Base-by-base conservation (phyloP, 179 eudicot species). In the Camellia oleifera region DNA sequence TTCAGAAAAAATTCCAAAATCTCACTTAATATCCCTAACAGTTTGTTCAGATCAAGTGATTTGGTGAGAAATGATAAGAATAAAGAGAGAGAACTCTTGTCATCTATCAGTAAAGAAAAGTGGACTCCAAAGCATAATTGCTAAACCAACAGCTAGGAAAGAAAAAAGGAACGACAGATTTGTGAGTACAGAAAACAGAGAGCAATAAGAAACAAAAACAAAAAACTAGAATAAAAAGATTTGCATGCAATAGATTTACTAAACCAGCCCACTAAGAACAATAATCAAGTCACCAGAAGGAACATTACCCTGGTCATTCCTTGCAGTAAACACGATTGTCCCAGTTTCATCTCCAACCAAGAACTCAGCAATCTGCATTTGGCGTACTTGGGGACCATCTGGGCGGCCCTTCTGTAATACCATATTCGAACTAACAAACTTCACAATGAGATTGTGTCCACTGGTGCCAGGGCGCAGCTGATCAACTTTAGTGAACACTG, bases 281-380 rank as follows among this genome's bases (percentile, higher is more conserved):
- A 10, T 58, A 60, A 26, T 56, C 44, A 69, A 54, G n/a, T 42
- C 50, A 61, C 50, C 44, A 62, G 40, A 5, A 48, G 68, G 72
- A 12, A 17, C 13, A 20, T 48, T 74, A 88, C 91, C 91, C 86
- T 88, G 91, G 46, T 84, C 89, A 80, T 88, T 84, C 73, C 91
- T 84, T 46, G 91, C 91, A 69, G 91, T 88, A 62, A 88, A 88
- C n/a, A 88, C 53, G 80, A 88, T 77, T 1, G 82, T 81, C 46
- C 91, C 91, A 52, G 91, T 88, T 77, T 88, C 91, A 83, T 88
- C 91, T 26, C 91, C 89, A 61, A 88, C 81, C n/a, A 86, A 56
- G 69, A 89, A 88, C 79, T 86, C 91, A 65, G 91, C 88, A 74
- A 86, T 88, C 40, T 82, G 80, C 84, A 79, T 79, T 17, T 83